phyloP scores from a whole-genome alignment of 192 early-diverging fungal genomes.

The Coemansia sp. region DNA sequence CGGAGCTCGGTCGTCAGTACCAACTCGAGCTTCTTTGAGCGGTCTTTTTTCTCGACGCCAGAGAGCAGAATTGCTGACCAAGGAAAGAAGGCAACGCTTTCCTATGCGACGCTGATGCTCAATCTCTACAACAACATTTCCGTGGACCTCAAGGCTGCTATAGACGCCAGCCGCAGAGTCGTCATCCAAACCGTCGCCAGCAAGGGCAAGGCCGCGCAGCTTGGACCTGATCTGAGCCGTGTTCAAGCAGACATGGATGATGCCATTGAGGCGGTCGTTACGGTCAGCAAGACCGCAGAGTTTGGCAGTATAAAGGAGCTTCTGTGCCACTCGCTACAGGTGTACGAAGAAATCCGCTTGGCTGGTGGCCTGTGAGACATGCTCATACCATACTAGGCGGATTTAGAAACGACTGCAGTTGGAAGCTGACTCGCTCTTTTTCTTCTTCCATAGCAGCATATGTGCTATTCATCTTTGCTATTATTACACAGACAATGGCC shows the following conservation, averaged over 20 bases:
- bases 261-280: slow-evolving; percentile 22
- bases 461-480: neutral
- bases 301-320: slow-evolving; percentile 45
- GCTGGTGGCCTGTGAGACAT: neutral
- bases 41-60: slow-evolving; percentile 51
- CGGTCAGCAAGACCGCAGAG: slow-evolving; percentile 18
- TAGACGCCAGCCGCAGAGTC: slow-evolving; percentile 33
- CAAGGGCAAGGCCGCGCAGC: slow-evolving; percentile 24
- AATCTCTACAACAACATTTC: slow-evolving; percentile 54
- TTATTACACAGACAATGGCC: neutral
- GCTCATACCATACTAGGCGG: neutral
- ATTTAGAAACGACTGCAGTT: neutral
- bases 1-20: slow-evolving; percentile 53
- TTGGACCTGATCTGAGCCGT: slow-evolving; percentile 30
- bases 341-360: slow-evolving; percentile 36
- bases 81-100: slow-evolving; percentile 38
- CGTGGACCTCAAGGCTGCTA: slow-evolving; percentile 34
- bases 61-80: slow-evolving; percentile 44
- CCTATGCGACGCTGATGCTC: slow-evolving; percentile 49
- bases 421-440: neutral
- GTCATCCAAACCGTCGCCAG: slow-evolving; percentile 42
- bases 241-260: slow-evolving; percentile 42
- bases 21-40: slow-evolving; percentile 52
- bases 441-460: neutral
- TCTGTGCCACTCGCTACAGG: slow-evolving; percentile 46